Conservation (phyloP, 306 rosid species). For the Rubus parviflorus region DNA sequence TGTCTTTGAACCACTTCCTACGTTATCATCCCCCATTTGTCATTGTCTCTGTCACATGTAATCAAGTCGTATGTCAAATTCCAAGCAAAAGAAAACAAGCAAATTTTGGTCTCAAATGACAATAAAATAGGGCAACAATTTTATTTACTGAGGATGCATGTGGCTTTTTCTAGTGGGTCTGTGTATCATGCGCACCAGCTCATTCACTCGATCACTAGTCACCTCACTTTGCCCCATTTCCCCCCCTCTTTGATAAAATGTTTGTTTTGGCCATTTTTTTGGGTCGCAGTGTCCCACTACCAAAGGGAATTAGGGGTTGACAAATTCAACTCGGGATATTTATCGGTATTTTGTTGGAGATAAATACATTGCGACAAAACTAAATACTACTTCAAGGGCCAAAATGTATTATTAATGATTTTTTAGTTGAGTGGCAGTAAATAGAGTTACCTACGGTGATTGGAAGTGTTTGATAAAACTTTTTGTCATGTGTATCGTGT, state of each 20-base stretch:
- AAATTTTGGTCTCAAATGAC: background rate
- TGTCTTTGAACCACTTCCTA: background rate
- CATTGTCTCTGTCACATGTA: background rate
- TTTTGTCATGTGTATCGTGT: too few relatives aligned
- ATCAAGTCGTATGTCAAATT: background rate
- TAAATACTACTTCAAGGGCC: too few relatives aligned
- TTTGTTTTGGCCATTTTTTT: background rate
- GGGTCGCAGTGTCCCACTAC: background rate
- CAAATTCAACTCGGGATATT: background rate
- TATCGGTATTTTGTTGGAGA: too few relatives aligned
- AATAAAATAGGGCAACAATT: too few relatives aligned
- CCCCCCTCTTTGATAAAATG: background rate
- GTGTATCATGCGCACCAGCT: slow-evolving; percentile 79
- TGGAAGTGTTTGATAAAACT: too few relatives aligned
- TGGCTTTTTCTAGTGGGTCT: background rate
- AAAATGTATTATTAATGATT: too few relatives aligned
- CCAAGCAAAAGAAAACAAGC: background rate
- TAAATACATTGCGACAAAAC: too few relatives aligned
- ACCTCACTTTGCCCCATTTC: background rate
- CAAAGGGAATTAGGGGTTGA: background rate
- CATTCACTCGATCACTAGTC: slow-evolving; percentile 16
- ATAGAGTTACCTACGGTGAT: too few relatives aligned
- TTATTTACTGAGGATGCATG: too few relatives aligned
- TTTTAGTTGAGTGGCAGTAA: too few relatives aligned
- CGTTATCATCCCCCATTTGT: background rate